phyloP scores from a whole-genome alignment of 345 rosid genomes.

The Schrenkiella parvula region DNA sequence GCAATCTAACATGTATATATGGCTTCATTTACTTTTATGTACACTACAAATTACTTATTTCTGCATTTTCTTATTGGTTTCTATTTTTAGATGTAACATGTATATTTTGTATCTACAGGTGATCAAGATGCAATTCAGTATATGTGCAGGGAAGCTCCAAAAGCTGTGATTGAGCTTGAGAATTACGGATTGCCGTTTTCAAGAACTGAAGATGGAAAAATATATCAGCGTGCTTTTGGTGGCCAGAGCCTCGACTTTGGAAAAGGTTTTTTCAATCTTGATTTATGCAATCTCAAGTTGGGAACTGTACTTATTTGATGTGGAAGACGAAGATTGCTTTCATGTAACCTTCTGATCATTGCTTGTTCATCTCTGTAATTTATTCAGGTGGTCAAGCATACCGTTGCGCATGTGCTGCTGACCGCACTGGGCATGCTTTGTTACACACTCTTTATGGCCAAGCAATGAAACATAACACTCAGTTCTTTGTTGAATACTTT shows the following conservation, averaged over 20 bases:
- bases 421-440: constrained; percentile 93
- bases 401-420: constrained; percentile 99
- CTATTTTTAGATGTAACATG: not conserved
- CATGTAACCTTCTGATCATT: constrained; percentile 12
- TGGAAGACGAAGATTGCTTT: not conserved
- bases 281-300: not conserved
- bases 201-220: constrained; percentile 93
- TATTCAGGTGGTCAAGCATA: constrained; percentile 91
- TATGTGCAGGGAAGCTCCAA: constrained; percentile 99
- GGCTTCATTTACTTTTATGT: no score
- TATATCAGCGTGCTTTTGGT: constrained; percentile 97
- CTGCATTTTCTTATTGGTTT: not conserved
- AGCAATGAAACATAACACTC: constrained; percentile 96
- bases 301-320: not conserved
- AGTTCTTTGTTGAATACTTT: constrained; percentile 94
- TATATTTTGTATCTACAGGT: constrained; percentile 40
- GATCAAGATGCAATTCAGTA: constrained; percentile 98
- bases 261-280: constrained; percentile 51
- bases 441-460: constrained; percentile 95
- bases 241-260: constrained; percentile 98
- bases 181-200: constrained; percentile 92
- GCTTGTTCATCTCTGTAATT: not conserved
- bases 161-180: constrained; percentile 97
- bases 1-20: no score
- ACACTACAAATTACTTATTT: no score